phyloP scores from a whole-genome alignment of 2,329 filamentous ascomycete species.

The Phyllosticta capitalensis region DNA sequence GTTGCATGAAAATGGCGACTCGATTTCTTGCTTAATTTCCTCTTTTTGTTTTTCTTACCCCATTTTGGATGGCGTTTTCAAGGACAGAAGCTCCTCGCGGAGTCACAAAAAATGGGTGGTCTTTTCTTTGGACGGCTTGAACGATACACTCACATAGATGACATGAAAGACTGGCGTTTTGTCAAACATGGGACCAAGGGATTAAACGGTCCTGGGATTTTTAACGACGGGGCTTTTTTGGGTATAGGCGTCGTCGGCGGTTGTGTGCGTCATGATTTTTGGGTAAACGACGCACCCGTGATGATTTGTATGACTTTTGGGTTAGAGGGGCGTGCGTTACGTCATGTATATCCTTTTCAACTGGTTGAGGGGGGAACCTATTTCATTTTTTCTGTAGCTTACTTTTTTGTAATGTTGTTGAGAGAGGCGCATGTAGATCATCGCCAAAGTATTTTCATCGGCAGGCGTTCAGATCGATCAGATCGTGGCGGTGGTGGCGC shows the following conservation, averaged over 20 bases:
- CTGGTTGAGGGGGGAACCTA: constrained; percentile 21
- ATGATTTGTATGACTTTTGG: constrained; percentile 5
- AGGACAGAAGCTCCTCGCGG: background rate
- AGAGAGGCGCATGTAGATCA: no score
- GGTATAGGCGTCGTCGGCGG: background rate
- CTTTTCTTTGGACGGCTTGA: background rate
- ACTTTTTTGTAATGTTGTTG: background rate
- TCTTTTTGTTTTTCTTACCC: constrained; percentile 1
- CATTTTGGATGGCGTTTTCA: background rate
- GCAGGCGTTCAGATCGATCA: no score
- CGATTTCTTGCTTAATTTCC: constrained; percentile 8
- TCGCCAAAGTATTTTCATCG: no score
- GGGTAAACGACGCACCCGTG: background rate
- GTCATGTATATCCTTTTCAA: constrained; percentile 5
- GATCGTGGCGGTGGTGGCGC: no score
- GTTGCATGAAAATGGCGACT: constrained; percentile 1
- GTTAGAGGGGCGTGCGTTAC: constrained; percentile 1
- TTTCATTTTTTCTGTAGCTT: constrained; percentile 25
- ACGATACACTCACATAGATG: background rate
- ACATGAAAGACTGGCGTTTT: background rate
- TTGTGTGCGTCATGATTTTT: background rate
- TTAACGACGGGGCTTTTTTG: constrained; percentile 5
- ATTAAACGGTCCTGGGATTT: constrained; percentile 1
- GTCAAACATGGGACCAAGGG: background rate
- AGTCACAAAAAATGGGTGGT: background rate